Evolutionary conservation across 345 rosid species (phyloP).

Genomic region (Citrus unshiu): DNA sequence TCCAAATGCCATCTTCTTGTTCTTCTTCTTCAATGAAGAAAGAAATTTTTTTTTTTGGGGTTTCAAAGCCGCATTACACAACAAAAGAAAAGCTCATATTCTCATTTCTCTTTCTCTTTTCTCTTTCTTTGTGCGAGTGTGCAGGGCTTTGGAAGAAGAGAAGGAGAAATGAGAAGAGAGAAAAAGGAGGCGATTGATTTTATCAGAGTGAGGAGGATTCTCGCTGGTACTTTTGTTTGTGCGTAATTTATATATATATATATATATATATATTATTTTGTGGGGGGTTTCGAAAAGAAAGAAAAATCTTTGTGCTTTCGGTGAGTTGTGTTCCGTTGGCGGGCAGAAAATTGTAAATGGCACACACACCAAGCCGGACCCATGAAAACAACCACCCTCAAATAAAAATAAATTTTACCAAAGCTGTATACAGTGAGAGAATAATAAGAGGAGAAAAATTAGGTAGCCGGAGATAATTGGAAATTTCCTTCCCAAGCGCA

Average conservation of each 20-base stretch:
- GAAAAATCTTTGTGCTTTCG: constrained; percentile 38
- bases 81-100: constrained; percentile 20
- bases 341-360: constrained; percentile 33
- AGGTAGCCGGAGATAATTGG: not conserved
- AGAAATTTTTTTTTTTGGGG: constrained; percentile 4
- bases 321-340: constrained; percentile 29
- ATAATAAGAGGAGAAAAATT: not conserved
- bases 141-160: constrained; percentile 10
- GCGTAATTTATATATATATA: not conserved
- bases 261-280: not conserved
- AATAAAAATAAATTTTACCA: not conserved
- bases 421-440: not conserved
- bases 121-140: constrained; percentile 10
- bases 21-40: constrained; percentile 41
- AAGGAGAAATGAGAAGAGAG: constrained; percentile 21
- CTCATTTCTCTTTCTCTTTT: constrained; percentile 27
- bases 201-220: constrained; percentile 47
- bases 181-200: constrained; percentile 31
- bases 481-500: not conserved
- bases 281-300: constrained; percentile 6
- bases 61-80: constrained; percentile 22
- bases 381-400: constrained; percentile 25
- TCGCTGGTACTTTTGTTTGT: constrained; percentile 43
- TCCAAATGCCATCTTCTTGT: constrained; percentile 26
- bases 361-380: constrained; percentile 49